These are phyloP conservation scores for Knoxia roxburghii DNA, from an alignment of 257 asterid genomes.

Conservation along the genomic window DNA sequence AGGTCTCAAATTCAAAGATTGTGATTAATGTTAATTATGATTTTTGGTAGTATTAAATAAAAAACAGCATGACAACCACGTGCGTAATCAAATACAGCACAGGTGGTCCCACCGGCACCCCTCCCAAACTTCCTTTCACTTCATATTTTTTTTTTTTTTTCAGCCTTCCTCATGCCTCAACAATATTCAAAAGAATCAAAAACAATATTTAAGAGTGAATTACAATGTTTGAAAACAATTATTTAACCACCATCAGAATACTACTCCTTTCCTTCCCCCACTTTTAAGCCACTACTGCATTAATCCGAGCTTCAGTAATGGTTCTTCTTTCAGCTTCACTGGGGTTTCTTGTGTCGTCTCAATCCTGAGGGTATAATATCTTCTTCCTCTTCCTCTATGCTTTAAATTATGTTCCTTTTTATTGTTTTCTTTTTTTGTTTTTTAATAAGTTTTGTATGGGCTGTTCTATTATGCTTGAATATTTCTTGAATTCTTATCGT, in stretches of 20 bases:
- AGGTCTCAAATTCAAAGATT: too few relatives aligned
- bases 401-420: background rate
- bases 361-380: background rate
- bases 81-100: background rate
- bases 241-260: background rate
- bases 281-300: background rate
- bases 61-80: conserved; percentile 5
- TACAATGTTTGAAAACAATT: too few relatives aligned
- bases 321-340: background rate
- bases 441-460: too few relatives aligned
- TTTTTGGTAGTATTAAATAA: too few relatives aligned
- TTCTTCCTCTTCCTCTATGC: background rate
- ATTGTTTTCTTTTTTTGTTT: background rate
- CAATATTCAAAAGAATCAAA: background rate
- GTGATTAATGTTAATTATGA: too few relatives aligned
- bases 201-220: too few relatives aligned
- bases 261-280: background rate
- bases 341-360: background rate
- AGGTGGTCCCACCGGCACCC: background rate
- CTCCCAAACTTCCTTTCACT: background rate
- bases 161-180: background rate
- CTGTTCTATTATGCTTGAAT: background rate
- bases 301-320: background rate
- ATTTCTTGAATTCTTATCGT: background rate
- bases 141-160: background rate